Conservation (phyloP, 2,329 filamentous ascomycete species). For the Colletotrichum graminicola region DNA sequence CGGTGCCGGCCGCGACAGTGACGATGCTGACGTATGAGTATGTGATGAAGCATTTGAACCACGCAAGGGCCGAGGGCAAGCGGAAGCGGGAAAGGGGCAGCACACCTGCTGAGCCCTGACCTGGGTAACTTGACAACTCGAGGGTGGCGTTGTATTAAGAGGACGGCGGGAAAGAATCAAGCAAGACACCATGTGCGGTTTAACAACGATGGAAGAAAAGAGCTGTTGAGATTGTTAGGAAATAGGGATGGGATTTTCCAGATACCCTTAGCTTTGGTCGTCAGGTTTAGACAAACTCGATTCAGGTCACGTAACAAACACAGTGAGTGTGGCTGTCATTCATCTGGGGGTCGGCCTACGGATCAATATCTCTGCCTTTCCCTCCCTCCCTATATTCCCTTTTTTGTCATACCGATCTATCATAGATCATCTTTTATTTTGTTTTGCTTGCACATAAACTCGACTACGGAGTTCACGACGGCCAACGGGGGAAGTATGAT, state of each 20-base stretch:
- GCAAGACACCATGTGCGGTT: slow-evolving; percentile 24
- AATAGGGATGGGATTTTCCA: slow-evolving; percentile 43
- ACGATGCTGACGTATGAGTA: slow-evolving; percentile 98
- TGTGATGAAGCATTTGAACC: slow-evolving; percentile 66
- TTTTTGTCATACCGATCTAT: slow-evolving; percentile 28
- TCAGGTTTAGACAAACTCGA: slow-evolving; percentile 53
- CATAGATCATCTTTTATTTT: not conserved
- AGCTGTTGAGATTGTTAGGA: slow-evolving; percentile 38
- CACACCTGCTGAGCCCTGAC: slow-evolving; percentile 32
- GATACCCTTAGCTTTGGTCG: slow-evolving; percentile 53
- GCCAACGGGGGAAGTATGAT: slow-evolving; percentile 4
- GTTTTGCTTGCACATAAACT: not conserved
- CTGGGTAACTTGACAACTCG: slow-evolving; percentile 19
- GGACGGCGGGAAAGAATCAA: slow-evolving; percentile 13
- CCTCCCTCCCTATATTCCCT: not conserved
- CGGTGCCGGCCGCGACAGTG: slow-evolving; percentile 93
- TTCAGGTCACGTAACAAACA: slow-evolving; percentile 45
- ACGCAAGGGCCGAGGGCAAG: slow-evolving; percentile 55
- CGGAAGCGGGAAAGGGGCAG: slow-evolving; percentile 47
- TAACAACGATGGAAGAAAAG: slow-evolving; percentile 15
- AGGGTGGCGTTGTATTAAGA: slow-evolving; percentile 44
- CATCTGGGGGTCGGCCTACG: not conserved
- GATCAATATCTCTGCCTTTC: not conserved
- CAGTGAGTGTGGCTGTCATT: slow-evolving; percentile 6
- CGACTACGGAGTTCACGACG: not conserved